Evolutionary conservation across 192 early-diverging fungal genomes (phyloP).

Genomic region (Coemansia sp.): DNA sequence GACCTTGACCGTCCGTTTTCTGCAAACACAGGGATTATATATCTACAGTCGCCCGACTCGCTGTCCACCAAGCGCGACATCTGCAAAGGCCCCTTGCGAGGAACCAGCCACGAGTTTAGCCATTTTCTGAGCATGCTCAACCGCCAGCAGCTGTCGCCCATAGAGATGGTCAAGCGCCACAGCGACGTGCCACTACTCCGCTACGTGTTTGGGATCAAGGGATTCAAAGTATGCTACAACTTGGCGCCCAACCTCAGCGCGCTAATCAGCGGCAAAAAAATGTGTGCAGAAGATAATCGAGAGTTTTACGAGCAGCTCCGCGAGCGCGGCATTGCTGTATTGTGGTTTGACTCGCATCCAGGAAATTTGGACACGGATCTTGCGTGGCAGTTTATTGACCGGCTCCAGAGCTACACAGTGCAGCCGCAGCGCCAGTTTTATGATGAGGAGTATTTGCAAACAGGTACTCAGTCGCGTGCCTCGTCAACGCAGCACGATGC

Average conservation of each 20-base stretch:
- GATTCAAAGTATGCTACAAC: slow-evolving; percentile 42
- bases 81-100: slow-evolving; percentile 37
- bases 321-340: slow-evolving; percentile 35
- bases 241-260: slow-evolving; percentile 51
- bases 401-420: not conserved
- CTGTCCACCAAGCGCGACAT: slow-evolving; percentile 24
- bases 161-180: slow-evolving; percentile 23
- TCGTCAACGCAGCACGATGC: not conserved
- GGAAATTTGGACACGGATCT: slow-evolving; percentile 23
- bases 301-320: slow-evolving; percentile 28
- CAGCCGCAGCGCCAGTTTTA: not conserved
- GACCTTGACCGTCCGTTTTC: slow-evolving; percentile 38
- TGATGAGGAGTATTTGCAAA: slow-evolving; percentile 12
- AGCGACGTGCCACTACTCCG: slow-evolving; percentile 23
- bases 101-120: slow-evolving; percentile 35
- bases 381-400: slow-evolving; percentile 40
- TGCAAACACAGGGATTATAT: slow-evolving; percentile 36
- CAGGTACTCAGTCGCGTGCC: not conserved
- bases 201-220: slow-evolving; percentile 30
- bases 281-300: slow-evolving; percentile 27
- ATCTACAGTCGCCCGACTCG: slow-evolving; percentile 39
- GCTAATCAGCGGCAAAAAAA: slow-evolving; percentile 29
- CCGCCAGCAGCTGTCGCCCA: slow-evolving; percentile 9
- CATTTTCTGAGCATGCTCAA: slow-evolving; percentile 32
- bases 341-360: slow-evolving; percentile 45